Evolutionary conservation across 768 basidiomycete genomes (phyloP).

Genomic region (Scleroderma citrinum): DNA sequence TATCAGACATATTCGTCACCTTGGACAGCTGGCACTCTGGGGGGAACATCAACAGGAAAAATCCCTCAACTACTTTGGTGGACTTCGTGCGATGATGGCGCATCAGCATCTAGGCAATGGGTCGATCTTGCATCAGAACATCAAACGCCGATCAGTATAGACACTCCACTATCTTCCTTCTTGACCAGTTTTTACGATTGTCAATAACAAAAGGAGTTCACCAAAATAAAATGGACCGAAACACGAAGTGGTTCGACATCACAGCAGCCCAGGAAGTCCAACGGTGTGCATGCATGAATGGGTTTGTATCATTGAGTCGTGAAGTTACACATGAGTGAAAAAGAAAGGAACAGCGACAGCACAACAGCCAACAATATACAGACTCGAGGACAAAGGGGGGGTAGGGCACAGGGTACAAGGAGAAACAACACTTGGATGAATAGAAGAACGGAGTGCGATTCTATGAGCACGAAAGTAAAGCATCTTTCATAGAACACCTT

Average conservation of each 20-base stretch:
- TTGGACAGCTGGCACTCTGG: background rate
- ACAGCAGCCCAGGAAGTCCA: background rate
- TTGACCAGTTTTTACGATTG: background rate
- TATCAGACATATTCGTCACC: background rate
- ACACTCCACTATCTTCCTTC: background rate
- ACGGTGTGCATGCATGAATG: background rate
- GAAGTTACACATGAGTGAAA: background rate
- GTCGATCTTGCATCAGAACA: background rate
- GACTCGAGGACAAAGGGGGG: background rate
- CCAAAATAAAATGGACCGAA: background rate
- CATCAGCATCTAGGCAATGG: background rate
- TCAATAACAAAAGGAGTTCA: background rate
- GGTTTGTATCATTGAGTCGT: background rate
- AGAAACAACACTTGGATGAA: background rate
- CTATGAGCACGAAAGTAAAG: background rate
- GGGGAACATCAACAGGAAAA: background rate
- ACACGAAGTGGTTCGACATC: background rate
- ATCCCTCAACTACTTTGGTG: background rate
- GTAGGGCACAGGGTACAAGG: background rate
- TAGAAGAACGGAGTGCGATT: slow-evolving; percentile 13
- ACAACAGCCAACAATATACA: background rate
- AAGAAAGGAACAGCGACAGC: background rate
- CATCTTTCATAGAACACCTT: slow-evolving; percentile 10
- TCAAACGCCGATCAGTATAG: background rate
- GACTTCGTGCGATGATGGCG: background rate